phyloP scores from a whole-genome alignment of 2,329 filamentous ascomycete species.

The Rugonectria rugulosa region DNA sequence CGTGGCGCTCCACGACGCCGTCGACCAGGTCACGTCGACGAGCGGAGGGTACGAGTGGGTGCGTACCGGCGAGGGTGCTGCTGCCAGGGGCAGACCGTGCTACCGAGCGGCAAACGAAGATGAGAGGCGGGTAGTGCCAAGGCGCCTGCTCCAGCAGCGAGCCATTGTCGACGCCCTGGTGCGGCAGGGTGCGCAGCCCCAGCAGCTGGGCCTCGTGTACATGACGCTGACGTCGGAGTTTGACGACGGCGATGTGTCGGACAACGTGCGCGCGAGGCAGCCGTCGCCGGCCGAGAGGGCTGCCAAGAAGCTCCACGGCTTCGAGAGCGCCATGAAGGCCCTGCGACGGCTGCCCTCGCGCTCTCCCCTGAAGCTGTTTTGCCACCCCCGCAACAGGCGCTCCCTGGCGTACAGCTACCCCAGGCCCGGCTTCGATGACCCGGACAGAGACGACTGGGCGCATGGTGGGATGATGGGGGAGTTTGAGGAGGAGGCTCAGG shows the following conservation, averaged over 20 bases:
- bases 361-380: neutral
- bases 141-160: neutral
- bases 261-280: neutral
- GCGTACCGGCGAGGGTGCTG: no score
- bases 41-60: neutral
- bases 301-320: neutral
- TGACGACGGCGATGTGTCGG: neutral
- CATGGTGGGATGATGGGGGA: neutral
- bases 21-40: neutral
- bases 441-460: neutral
- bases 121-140: no score
- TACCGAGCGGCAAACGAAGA: neutral
- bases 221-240: neutral
- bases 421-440: neutral
- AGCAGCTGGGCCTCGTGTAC: neutral
- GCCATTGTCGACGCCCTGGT: neutral
- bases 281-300: neutral
- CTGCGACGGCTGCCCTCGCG: neutral
- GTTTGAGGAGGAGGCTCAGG: neutral
- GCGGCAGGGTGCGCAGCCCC: neutral
- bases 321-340: neutral
- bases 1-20: neutral
- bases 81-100: neutral
- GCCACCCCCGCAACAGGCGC: neutral
- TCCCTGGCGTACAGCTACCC: neutral